Conservation (phyloP, 345 rosid genomes). For the Conringia planisiliqua region DNA sequence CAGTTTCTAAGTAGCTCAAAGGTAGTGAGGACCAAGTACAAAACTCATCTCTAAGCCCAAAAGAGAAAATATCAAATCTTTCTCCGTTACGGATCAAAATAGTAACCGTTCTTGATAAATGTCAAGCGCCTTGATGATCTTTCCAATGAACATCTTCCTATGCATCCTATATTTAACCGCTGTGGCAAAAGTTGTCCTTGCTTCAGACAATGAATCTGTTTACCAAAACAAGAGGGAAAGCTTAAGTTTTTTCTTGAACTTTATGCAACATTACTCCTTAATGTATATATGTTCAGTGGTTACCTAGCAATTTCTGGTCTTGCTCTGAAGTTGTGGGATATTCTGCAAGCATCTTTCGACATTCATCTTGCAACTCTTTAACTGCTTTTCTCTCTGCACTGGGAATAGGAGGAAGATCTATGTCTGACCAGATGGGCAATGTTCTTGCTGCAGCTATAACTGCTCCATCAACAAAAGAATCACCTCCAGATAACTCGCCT, state of each 20-base stretch:
- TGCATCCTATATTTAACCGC: slow-evolving; percentile 84
- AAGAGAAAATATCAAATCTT: not conserved
- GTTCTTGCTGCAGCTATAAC: slow-evolving; percentile 89
- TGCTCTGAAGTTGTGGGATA: slow-evolving; percentile 68
- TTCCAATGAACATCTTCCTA: slow-evolving; percentile 67
- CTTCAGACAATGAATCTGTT: slow-evolving; percentile 60
- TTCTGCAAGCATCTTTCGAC: slow-evolving; percentile 60
- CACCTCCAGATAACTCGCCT: slow-evolving; percentile 48
- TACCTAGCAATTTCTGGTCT: slow-evolving; percentile 75
- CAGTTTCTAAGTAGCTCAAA: slow-evolving; percentile 14
- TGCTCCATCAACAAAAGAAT: slow-evolving; percentile 77
- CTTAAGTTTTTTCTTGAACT: not conserved
- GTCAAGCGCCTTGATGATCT: slow-evolving; percentile 65
- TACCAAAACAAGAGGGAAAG: not conserved
- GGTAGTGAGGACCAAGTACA: not conserved
- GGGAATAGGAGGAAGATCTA: slow-evolving; percentile 78
- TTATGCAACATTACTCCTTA: not conserved
- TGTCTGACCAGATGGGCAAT: slow-evolving; percentile 83
- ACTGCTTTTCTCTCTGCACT: slow-evolving; percentile 72
- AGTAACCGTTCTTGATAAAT: slow-evolving; percentile 72
- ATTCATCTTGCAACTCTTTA: slow-evolving; percentile 79
- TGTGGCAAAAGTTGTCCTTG: slow-evolving; percentile 51
- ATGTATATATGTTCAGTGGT: not conserved
- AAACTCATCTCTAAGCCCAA: not conserved
- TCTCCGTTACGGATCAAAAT: slow-evolving; percentile 34